A percentile compares a stretch with the other conserved stretches of the same genome.
phyloP scores from a whole-genome alignment of 768 basidiomycete species.

The Boletus eberwhitei region DNA sequence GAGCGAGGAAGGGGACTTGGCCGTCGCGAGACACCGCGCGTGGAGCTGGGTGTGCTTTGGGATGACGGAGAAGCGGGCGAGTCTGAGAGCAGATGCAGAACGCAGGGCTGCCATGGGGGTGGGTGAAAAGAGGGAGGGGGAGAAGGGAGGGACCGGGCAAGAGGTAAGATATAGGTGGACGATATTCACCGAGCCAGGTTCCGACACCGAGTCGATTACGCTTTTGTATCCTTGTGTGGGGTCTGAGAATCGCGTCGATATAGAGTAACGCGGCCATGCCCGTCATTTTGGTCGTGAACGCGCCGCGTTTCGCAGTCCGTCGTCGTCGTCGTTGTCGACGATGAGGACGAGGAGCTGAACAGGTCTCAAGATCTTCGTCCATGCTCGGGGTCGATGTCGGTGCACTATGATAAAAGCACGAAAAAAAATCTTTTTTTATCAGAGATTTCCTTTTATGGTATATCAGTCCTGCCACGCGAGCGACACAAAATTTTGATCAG shows the following conservation, averaged over 20 bases:
- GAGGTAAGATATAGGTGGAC: constrained; percentile 20
- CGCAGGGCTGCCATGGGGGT: constrained; percentile 30
- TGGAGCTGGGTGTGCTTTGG: constrained; percentile 18
- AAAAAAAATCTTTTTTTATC: constrained; percentile 23
- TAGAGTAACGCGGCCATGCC: neutral
- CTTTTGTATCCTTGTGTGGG: constrained; percentile 19
- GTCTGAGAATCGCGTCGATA: constrained; percentile 11
- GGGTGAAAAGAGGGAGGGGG: constrained; percentile 13
- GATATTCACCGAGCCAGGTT: constrained; percentile 40
- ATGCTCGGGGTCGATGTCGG: constrained; percentile 27
- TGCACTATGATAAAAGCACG: neutral
- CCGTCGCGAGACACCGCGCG: constrained; percentile 53
- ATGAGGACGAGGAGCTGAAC: neutral
- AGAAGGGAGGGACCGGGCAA: constrained; percentile 17
- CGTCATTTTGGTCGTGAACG: neutral
- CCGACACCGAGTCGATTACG: constrained; percentile 38
- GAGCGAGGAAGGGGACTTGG: constrained; percentile 57
- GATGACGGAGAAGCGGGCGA: constrained; percentile 13
- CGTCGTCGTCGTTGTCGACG: constrained; percentile 2
- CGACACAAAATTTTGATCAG: constrained; percentile 8
- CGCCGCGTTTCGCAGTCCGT: neutral
- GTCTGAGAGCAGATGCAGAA: constrained; percentile 24
- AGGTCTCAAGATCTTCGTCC: neutral
- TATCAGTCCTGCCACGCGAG: constrained; percentile 14
- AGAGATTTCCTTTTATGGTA: constrained; percentile 16